A percentile compares a stretch with the other conserved stretches of the same genome.
These are phyloP conservation scores for Stagonosporopsis vannaccii DNA, from an alignment of 2,329 filamentous ascomycete genomes.

Conservation along the genomic window DNA sequence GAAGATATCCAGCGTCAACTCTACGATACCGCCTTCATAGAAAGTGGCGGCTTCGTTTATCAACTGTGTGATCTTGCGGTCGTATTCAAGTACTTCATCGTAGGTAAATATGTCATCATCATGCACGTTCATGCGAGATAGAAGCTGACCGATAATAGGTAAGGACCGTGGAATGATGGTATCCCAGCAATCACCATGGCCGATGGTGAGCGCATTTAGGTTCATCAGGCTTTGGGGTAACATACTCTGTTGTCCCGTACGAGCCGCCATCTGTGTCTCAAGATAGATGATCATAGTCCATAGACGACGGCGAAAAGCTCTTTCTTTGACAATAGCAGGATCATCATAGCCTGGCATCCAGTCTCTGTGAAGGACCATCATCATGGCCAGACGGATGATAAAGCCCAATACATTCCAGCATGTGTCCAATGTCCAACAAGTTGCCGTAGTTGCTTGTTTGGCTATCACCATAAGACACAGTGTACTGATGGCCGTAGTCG, in stretches of 20 bases:
- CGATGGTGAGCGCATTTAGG: neutral
- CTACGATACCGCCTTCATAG: slow-evolving; percentile 16
- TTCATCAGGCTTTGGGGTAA: slow-evolving; percentile 16
- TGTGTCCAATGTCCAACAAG: slow-evolving; percentile 32
- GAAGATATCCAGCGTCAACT: slow-evolving; percentile 33
- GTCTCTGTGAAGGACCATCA: slow-evolving; percentile 26
- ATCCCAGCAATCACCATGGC: slow-evolving; percentile 21
- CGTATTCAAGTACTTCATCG: slow-evolving; percentile 28
- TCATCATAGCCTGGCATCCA: slow-evolving; percentile 20
- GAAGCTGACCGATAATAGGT: slow-evolving; percentile 22
- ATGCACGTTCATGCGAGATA: slow-evolving; percentile 21
- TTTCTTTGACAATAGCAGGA: slow-evolving; percentile 13
- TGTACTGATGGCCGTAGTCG: slow-evolving; percentile 20
- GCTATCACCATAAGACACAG: slow-evolving; percentile 33
- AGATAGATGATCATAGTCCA: slow-evolving; percentile 31
- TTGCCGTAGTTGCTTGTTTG: slow-evolving; percentile 32
- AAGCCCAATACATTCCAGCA: slow-evolving; percentile 31
- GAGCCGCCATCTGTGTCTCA: slow-evolving; percentile 28
- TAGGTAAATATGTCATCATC: slow-evolving; percentile 22
- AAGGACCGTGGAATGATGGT: slow-evolving; percentile 22
- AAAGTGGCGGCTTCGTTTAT: slow-evolving; percentile 19
- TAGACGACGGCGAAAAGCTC: slow-evolving; percentile 19
- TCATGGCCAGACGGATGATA: slow-evolving; percentile 28
- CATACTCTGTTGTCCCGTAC: slow-evolving; percentile 28
- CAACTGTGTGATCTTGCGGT: slow-evolving; percentile 19